Evolutionary conservation across 2,329 filamentous ascomycete species (phyloP), one percentile per base, ranked within the genome.

Genomic region (Venturia pyrina): DNA sequence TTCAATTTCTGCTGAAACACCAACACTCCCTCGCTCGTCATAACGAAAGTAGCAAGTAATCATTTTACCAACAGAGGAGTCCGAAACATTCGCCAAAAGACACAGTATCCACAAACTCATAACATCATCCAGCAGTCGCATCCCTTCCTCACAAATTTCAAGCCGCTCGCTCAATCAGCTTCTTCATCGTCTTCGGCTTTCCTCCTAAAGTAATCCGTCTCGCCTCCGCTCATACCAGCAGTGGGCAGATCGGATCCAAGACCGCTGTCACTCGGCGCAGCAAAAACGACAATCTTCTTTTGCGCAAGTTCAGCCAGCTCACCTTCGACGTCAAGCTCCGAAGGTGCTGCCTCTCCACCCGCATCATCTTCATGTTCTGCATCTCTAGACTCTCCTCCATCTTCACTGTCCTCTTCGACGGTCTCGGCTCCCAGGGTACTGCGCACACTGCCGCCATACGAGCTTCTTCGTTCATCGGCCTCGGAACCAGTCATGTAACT

Each of bases 401-500:
- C 53, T 21, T 50, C 48, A 28, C 50, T 62, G 19, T 37, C 48
- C 61, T 70, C 72, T 61, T 73, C 73, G 63, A 74, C 71, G n/a
- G 68, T 71, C 34, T 73, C 71, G 17, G 71, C 71, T 6, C 72
- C 75, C 7, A 75, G 65, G 0, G 72, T 73, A 11, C 76, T 77
- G 60, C 72, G 73, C 5, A 73, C 72, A 4, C 77, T 74, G 53
- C 73, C 77, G 43, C 77, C 78, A 40, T 78, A 74, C 17, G 78
- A 80, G 7, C 75, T 78, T 34, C 79, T 76, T n/a, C 78, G 74
- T 62, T 78, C 76, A 13, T 50, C 34, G 40, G 78, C 68, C 46
- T 81, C 79, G 67, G 76, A 80, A 64, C 79, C 79, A 0, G 78
- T 80, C 73, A 81, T 75, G 72, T 81, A 81, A 28, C 76, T 77